phyloP scores from a whole-genome alignment of 2,329 filamentous ascomycete species.

The Aspergillus ibericus region DNA sequence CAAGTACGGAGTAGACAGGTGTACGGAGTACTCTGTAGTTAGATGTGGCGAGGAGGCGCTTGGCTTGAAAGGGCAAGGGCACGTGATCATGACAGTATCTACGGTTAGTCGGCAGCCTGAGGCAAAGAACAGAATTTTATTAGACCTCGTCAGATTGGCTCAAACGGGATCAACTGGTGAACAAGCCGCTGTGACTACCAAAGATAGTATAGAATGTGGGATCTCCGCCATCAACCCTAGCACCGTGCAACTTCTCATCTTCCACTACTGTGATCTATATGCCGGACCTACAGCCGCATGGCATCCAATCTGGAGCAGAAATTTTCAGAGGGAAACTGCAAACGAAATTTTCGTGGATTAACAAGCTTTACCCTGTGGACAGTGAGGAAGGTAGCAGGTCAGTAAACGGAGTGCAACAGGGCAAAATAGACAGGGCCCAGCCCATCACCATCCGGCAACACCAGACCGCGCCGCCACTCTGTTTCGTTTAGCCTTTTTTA shows the following conservation, averaged over 20 bases:
- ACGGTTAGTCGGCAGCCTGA: neutral
- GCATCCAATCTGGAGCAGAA: neutral
- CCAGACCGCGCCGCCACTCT: slow-evolving; percentile 1
- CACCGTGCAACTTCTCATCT: neutral
- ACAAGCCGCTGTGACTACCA: neutral
- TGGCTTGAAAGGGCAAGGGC: neutral
- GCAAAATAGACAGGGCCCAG: slow-evolving; percentile 2
- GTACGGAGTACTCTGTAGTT: neutral
- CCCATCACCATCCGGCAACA: slow-evolving; percentile 2
- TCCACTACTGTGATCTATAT: neutral
- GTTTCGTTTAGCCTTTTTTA: slow-evolving; percentile 5
- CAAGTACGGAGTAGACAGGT: too few species aligned
- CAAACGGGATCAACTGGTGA: neutral
- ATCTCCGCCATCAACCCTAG: neutral
- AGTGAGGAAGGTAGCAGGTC: neutral
- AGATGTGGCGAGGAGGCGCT: neutral
- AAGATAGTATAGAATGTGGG: neutral
- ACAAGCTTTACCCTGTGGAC: neutral
- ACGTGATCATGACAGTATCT: neutral
- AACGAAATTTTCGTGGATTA: neutral
- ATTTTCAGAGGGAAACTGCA: neutral
- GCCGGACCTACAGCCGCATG: neutral
- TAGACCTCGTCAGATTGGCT: slow-evolving; percentile 12
- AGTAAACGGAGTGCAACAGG: neutral
- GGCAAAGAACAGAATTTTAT: slow-evolving; percentile 11